Conservation (phyloP, 148 eudicot species). For the Polygonum aviculare region DNA sequence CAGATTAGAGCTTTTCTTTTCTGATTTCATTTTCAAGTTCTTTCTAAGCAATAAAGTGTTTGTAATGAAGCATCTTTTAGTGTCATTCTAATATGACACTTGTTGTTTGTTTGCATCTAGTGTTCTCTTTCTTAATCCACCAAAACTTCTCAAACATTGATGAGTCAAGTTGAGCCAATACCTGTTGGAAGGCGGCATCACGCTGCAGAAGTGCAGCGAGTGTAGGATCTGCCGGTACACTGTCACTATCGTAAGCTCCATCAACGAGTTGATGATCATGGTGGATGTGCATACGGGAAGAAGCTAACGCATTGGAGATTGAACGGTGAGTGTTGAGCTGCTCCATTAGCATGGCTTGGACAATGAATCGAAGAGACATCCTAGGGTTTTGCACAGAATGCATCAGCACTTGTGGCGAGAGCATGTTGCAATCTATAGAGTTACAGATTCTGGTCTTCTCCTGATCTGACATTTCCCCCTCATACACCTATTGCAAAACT, state of each 20-base stretch:
- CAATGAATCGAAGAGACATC: conserved; percentile 61
- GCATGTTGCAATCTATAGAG: conserved; percentile 57
- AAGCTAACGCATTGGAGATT: conserved; percentile 26
- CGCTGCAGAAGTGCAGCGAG: conserved; percentile 57
- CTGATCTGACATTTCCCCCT: conserved; percentile 40
- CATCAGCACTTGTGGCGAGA: conserved; percentile 46
- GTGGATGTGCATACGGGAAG: conserved; percentile 3
- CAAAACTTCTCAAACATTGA: not conserved
- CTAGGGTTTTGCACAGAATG: conserved; percentile 78
- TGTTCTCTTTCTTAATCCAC: not conserved
- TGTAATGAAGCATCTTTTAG: too few species aligned
- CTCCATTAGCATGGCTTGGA: conserved; percentile 79
- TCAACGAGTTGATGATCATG: not conserved
- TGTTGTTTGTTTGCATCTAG: not conserved
- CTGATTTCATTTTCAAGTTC: too few species aligned
- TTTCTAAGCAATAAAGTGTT: too few species aligned
- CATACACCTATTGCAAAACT: conserved; percentile 33
- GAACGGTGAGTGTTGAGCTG: conserved; percentile 75
- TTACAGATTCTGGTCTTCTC: conserved; percentile 51
- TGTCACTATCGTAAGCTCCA: not conserved
- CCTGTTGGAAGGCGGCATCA: conserved; percentile 56
- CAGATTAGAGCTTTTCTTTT: too few species aligned
- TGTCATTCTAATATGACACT: not conserved
- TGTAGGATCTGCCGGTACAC: conserved; percentile 19
- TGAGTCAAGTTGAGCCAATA: not conserved